Percentiles rank a stretch among this genome's conserved stretches.
Conservation (phyloP, 2,329 filamentous ascomycete species). For the Orbilia javanica region DNA sequence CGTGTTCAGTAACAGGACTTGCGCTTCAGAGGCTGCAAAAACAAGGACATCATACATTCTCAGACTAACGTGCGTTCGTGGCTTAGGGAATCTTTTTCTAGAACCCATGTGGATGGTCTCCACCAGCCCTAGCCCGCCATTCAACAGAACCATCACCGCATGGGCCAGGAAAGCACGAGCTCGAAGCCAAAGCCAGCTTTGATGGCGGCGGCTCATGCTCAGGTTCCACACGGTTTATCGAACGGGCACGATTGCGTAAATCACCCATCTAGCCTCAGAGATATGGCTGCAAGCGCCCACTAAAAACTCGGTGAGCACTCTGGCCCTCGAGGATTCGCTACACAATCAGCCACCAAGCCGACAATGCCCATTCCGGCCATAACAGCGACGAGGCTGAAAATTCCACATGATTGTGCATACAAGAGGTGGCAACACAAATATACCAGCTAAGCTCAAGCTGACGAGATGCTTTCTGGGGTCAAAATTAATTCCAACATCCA, state of each 20-base stretch:
- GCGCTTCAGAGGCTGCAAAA: not conserved
- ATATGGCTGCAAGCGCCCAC: not conserved
- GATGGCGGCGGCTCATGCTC: not conserved
- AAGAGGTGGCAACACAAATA: conserved; percentile 13
- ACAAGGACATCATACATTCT: not conserved
- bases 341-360: conserved; percentile 20
- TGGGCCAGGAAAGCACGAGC: conserved; percentile 4
- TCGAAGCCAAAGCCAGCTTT: not conserved
- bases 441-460: not conserved
- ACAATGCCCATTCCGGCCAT: not conserved
- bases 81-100: conserved; percentile 17
- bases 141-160: not conserved
- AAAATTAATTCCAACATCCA: not conserved
- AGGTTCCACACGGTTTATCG: not conserved
- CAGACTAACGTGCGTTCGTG: not conserved
- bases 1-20: not conserved
- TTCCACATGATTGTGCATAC: conserved; percentile 19
- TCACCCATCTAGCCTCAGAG: not conserved
- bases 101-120: conserved; percentile 1
- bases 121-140: not conserved
- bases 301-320: not conserved
- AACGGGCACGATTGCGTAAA: not conserved
- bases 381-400: conserved; percentile 42
- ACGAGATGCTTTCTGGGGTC: not conserved
- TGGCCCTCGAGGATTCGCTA: conserved; percentile 6